Base-by-base conservation (phyloP, 2,329 filamentous ascomycete species). In the Aspergillus uvarum region DNA sequence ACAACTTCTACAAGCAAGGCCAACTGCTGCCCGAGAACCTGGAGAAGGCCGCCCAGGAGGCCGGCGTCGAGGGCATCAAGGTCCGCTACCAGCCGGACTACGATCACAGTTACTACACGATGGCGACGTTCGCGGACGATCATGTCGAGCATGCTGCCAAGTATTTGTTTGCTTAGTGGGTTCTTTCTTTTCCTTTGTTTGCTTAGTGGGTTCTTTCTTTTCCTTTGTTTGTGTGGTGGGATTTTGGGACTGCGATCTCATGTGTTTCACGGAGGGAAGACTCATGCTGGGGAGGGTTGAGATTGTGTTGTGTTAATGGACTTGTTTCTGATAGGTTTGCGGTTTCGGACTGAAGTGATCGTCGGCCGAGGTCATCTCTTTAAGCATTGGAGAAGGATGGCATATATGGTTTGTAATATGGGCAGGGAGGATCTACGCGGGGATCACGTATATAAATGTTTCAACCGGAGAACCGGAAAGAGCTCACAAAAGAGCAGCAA, bases 21-120 rank as follows among this genome's bases (percentile, higher is more conserved):
- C 95, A 99, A 78, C 83, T 99, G 59, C 84, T 98, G 47, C 95
- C 94, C 0, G 95, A 99, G 83, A 98, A 98, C 77, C 87, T 99
- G 56, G 86, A 89, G 66, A 84, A 87, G 70, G 93, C 90, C 12
- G 92, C 88, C 60, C 88, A 91, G 79, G 87, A 89, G 66, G 85
- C 87, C 26, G 91, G 91, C 21, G 83, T 92, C 55, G 79, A 82
- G 60, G 90, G 89, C 10, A 79, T 97, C 63, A 86, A 86, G 56
- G 79, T 98, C 64, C 86, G 94, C 70, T 95, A 94, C 81, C 94
- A 96, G 74, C 72, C 90, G 79, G 92, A 88, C 63, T 98, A 99
- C 74, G 95, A 99, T 76, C 95, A 99, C 80, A 96, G 92, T 63
- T 99, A 99, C 81, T 99, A 87, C 79, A 97, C 96, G 78, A 96